Conservation (phyloP, 805 yeast genomes). For the Pichia ethanolica region DNA sequence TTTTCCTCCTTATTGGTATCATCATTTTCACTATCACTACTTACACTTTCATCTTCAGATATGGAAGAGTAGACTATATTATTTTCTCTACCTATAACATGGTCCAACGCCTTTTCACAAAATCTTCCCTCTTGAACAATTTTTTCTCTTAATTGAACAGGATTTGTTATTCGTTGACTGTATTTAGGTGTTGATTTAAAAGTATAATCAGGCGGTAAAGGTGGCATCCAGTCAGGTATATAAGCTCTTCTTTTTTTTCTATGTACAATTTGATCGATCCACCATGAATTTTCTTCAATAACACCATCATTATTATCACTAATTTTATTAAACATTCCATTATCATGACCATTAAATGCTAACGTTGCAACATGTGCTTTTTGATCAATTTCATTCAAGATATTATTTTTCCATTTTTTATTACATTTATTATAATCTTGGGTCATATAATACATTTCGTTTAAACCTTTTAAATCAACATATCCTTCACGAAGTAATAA, state of each 20-base stretch:
- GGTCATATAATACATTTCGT: conserved; percentile 19
- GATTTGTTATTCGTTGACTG: conserved; percentile 56
- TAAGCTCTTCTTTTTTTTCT: conserved; percentile 29
- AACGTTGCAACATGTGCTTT: neutral
- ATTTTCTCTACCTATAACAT: conserved; percentile 30
- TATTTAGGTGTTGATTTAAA: conserved; percentile 71
- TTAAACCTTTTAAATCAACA: conserved; percentile 34
- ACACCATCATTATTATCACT: conserved; percentile 5
- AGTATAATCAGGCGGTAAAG: conserved; percentile 90
- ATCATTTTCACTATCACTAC: conserved; percentile 10
- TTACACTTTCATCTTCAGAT: neutral
- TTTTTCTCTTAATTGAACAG: conserved; percentile 59
- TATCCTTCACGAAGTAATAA: conserved; percentile 37
- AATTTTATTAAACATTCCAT: conserved; percentile 4
- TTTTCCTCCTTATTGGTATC: conserved; percentile 2
- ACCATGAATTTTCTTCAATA: conserved; percentile 1
- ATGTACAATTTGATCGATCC: conserved; percentile 11
- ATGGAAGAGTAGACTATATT: neutral
- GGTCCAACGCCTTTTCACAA: conserved; percentile 71
- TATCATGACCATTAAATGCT: conserved; percentile 1
- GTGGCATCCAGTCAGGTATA: conserved; percentile 75
- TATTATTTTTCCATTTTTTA: conserved; percentile 6
- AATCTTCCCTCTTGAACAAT: conserved; percentile 74
- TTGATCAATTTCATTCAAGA: conserved; percentile 5
- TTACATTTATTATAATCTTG: conserved; percentile 21